Evolutionary conservation across 2,329 filamentous ascomycete genomes (phyloP).

Genomic region (Diaporthe amygdali): DNA sequence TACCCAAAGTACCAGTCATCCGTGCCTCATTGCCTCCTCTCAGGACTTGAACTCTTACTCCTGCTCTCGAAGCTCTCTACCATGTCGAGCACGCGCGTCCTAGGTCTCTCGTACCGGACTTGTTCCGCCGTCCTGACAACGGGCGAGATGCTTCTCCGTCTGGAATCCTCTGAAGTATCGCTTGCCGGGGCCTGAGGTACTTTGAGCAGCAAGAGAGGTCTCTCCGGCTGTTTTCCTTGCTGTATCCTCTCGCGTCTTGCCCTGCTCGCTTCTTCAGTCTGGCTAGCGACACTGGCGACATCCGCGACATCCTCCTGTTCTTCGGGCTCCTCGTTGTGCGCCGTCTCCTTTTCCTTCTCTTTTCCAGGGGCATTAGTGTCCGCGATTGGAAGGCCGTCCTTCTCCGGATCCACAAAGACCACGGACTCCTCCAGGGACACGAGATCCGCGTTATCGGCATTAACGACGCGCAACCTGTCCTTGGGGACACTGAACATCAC

Average conservation of each 20-base stretch:
- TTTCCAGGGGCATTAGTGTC: background rate
- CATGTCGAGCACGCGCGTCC: slow-evolving; percentile 58
- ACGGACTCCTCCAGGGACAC: slow-evolving; percentile 42
- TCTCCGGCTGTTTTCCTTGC: slow-evolving; percentile 2
- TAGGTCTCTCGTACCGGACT: slow-evolving; percentile 42
- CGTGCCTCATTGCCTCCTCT: background rate
- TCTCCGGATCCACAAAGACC: slow-evolving; percentile 47
- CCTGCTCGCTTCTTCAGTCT: background rate
- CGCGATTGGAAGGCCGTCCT: slow-evolving; percentile 24
- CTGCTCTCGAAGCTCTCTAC: slow-evolving; percentile 59
- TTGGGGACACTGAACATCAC: slow-evolving; percentile 94
- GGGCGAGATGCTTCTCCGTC: slow-evolving; percentile 21
- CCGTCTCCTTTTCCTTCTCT: background rate
- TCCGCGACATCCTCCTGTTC: slow-evolving; percentile 31
- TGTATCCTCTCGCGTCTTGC: slow-evolving; percentile 5
- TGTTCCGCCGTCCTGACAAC: slow-evolving; percentile 26
- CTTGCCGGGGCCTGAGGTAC: slow-evolving; percentile 10
- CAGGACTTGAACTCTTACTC: slow-evolving; percentile 48
- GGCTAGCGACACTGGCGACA: slow-evolving; percentile 15
- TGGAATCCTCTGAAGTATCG: background rate
- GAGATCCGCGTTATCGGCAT: slow-evolving; percentile 63
- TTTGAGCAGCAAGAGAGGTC: slow-evolving; percentile 7
- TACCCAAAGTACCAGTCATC: background rate
- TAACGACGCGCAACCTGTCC: slow-evolving; percentile 87
- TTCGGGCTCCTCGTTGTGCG: slow-evolving; percentile 17